Evolutionary conservation across 139 green algal genomes (phyloP), one percentile per base, ranked within the genome.

Genomic region (Volvox reticuliferus): DNA sequence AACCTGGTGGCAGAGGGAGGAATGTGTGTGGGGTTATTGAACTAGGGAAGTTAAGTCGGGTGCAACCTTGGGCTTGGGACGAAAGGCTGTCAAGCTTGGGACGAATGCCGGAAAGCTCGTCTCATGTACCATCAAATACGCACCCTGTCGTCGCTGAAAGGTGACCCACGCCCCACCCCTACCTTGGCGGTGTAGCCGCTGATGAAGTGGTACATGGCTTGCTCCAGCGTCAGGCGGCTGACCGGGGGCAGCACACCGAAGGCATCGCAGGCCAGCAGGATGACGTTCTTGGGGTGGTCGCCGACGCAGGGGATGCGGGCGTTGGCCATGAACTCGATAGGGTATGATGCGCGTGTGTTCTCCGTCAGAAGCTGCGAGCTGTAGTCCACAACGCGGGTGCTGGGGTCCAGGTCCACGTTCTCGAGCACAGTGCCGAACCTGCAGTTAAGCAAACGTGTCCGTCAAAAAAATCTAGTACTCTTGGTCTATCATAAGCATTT

Each of bases 121-220:
- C n/a, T n/a, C n/a, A n/a, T n/a, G n/a, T n/a, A n/a, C n/a, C n/a
- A n/a, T n/a, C n/a, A n/a, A n/a, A n/a, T n/a, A n/a, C n/a, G n/a
- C n/a, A n/a, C n/a, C n/a, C n/a, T n/a, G n/a, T n/a, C n/a, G n/a
- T n/a, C n/a, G n/a, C 44, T 9, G 44, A 5, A 55, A 9, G 44
- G 5, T 55, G 5, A 13, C 33, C 98, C 94, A 96, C 88, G 94
- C 99, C 98, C 9, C 98, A 98, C 32, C 98, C 20, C 44, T 68
- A 98, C 98, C 95, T 99, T 99, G 87, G 97, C 96, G 12, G 98
- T 99, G 96, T 99, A 99, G 24, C 98, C 98, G 22, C 89, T 96
- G 80, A 99, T 96, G 93, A 99, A 99, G 91, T 99, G 97, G 93
- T 99, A 99, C 98, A 99, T 99, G 55, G 98, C 98, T 92, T 99